phyloP scores from a whole-genome alignment of 208 protist species.

The Crithidia brevicula region DNA sequence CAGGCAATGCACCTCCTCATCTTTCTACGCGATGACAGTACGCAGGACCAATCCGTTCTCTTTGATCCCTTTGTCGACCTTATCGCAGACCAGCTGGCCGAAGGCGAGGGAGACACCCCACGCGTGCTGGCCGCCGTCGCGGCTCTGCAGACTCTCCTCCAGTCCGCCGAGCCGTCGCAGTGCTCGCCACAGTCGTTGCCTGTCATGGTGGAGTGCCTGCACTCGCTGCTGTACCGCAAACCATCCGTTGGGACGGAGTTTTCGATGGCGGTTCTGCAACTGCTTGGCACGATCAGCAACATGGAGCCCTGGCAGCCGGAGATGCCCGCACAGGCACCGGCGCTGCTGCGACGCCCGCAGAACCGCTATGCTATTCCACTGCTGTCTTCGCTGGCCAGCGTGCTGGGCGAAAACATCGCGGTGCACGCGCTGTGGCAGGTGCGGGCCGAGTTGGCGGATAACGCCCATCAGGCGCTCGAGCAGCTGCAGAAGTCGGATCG shows the following conservation, averaged over 20 bases:
- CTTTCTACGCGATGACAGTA: conserved; percentile 73
- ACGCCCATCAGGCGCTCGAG: conserved; percentile 23
- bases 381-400: conserved; percentile 21
- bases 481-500: conserved; percentile 35
- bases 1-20: conserved; percentile 64
- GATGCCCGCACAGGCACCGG: conserved; percentile 34
- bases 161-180: conserved; percentile 44
- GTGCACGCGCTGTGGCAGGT: conserved; percentile 21
- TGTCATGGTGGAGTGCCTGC: conserved; percentile 51
- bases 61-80: conserved; percentile 71
- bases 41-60: conserved; percentile 52
- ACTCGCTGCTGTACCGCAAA: conserved; percentile 79
- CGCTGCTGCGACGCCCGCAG: conserved; percentile 46
- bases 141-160: conserved; percentile 69
- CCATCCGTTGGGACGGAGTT: conserved; percentile 68
- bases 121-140: conserved; percentile 57
- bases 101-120: conserved; percentile 59
- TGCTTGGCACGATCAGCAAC: conserved; percentile 81
- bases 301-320: conserved; percentile 59
- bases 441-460: conserved; percentile 30
- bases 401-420: conserved; percentile 18
- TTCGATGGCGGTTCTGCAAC: conserved; percentile 70
- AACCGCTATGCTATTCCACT: conserved; percentile 42
- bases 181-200: conserved; percentile 38
- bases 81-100: conserved; percentile 63